Conservation (phyloP, 2,329 filamentous ascomycete species). For the Apiospora aurea region DNA sequence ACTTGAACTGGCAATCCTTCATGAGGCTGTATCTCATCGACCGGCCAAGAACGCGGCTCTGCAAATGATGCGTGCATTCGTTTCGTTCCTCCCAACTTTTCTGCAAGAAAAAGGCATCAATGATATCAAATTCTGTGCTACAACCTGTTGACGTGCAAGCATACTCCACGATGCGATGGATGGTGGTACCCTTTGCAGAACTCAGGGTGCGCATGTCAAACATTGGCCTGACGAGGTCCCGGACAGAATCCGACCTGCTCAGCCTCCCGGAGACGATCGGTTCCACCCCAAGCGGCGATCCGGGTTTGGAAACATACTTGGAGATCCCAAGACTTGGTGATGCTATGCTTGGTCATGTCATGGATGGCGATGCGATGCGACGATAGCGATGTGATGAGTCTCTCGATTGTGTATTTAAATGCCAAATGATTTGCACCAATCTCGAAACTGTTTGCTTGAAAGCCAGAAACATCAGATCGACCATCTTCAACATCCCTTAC, state of each 20-base stretch:
- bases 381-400: not conserved
- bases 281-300: slow-evolving; percentile 15
- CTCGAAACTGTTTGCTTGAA: not conserved
- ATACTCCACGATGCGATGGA: not conserved
- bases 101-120: not conserved
- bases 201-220: not conserved
- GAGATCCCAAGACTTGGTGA: not conserved
- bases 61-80: not conserved
- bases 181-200: not conserved
- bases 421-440: not conserved
- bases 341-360: not conserved
- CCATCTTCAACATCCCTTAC: slow-evolving; percentile 3
- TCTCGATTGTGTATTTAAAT: not conserved
- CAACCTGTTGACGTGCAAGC: not conserved
- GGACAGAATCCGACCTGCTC: not conserved
- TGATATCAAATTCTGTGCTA: not conserved
- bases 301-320: slow-evolving; percentile 18
- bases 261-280: slow-evolving; percentile 15
- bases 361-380: not conserved
- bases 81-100: not conserved
- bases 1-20: not conserved
- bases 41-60: not conserved
- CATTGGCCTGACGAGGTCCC: not conserved
- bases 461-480: slow-evolving; percentile 10
- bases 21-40: not conserved